Evolutionary conservation across 352 stramenopile species (phyloP).

Genomic region (Globisporangium splendens): DNA sequence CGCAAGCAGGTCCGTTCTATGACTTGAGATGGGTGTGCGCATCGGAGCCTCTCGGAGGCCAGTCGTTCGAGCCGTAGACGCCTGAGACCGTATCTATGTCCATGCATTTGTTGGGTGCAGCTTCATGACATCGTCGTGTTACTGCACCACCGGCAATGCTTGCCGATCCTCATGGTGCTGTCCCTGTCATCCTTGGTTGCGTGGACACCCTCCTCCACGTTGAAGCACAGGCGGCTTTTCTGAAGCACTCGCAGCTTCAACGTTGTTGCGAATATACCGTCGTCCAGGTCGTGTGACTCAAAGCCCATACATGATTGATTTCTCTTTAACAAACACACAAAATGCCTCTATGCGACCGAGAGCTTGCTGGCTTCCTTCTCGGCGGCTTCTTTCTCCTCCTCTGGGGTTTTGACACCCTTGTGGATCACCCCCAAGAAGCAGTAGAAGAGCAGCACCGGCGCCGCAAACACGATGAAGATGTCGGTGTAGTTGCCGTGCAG

Average conservation of each 20-base stretch:
- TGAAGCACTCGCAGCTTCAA: neutral
- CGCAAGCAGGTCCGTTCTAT: neutral
- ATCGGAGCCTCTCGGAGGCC: neutral
- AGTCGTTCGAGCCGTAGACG: neutral
- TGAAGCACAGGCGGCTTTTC: neutral
- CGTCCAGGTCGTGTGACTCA: too few species aligned
- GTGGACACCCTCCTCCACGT: neutral
- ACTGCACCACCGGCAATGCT: too few species aligned
- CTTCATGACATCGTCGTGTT: too few species aligned
- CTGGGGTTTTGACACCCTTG: neutral
- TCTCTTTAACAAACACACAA: neutral
- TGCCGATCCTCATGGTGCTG: too few species aligned
- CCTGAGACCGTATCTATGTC: too few species aligned
- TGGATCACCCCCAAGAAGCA: constrained; percentile 20
- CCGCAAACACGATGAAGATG: constrained; percentile 21
- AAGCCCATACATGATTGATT: neutral
- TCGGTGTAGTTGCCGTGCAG: constrained; percentile 19
- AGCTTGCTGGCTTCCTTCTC: neutral
- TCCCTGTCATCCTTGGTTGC: too few species aligned
- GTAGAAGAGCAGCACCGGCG: constrained; percentile 18
- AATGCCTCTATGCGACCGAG: neutral
- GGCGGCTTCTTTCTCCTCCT: neutral
- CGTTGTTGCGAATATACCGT: neutral
- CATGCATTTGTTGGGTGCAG: neutral
- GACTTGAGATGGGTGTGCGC: neutral